Conservation (phyloP, 164 flowering plant genomes). For the Chimonanthus praecox region DNA sequence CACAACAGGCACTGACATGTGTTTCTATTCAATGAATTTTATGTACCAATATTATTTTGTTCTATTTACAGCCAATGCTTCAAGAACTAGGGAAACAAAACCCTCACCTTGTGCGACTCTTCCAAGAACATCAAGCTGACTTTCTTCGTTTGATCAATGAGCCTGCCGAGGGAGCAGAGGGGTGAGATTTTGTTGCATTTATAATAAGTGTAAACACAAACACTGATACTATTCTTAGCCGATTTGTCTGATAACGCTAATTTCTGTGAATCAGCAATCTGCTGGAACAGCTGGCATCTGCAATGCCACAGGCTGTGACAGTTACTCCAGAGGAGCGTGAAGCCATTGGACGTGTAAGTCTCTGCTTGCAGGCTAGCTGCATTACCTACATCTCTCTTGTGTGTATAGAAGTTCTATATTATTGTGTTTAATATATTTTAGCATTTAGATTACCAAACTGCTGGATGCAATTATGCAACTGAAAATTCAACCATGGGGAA, state of each 20-base stretch:
- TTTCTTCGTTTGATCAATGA: slow-evolving; percentile 74
- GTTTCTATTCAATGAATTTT: no score
- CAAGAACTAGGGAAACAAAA: slow-evolving; percentile 81
- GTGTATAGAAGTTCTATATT: neutral
- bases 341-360: slow-evolving; percentile 86
- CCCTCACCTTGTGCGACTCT: slow-evolving; percentile 65
- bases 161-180: slow-evolving; percentile 64
- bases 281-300: slow-evolving; percentile 47
- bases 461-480: no score
- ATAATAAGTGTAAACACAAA: neutral
- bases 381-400: neutral
- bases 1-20: neutral
- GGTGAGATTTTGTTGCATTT: slow-evolving; percentile 24
- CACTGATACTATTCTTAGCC: neutral
- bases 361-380: neutral
- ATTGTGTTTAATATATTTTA: neutral
- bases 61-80: slow-evolving; percentile 61
- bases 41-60: neutral
- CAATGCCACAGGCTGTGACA: slow-evolving; percentile 69
- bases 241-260: neutral
- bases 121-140: slow-evolving; percentile 81
- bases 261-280: slow-evolving; percentile 28
- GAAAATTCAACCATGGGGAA: no score
- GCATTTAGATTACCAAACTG: neutral
- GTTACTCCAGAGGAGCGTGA: slow-evolving; percentile 91